phyloP scores from a whole-genome alignment of 768 basidiomycete genomes.

The Suillus occidentalis region DNA sequence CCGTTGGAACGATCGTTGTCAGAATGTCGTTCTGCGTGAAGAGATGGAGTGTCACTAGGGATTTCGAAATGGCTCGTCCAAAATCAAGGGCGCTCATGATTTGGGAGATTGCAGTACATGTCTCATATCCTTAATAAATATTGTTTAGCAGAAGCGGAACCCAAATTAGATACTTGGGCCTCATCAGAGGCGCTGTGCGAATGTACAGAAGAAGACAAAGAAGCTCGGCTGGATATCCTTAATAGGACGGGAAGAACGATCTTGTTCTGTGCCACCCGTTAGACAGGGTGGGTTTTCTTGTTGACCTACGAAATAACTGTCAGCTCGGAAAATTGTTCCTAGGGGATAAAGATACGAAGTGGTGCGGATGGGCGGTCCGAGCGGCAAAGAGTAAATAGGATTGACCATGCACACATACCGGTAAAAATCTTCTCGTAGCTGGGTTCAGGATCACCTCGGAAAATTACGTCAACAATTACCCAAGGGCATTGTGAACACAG shows the following conservation, averaged over 20 bases:
- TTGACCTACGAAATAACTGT: background rate
- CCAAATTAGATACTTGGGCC: background rate
- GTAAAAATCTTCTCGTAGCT: background rate
- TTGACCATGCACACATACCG: background rate
- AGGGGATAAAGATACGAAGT: background rate
- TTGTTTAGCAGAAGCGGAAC: background rate
- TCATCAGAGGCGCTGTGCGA: background rate
- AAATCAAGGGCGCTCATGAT: slow-evolving; percentile 19
- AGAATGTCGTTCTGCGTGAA: slow-evolving; percentile 27
- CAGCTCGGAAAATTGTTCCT: background rate
- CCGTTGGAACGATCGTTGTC: slow-evolving; percentile 29
- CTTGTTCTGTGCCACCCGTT: background rate
- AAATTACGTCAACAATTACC: background rate
- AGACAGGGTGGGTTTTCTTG: background rate
- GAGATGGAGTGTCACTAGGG: slow-evolving; percentile 20
- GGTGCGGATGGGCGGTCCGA: background rate
- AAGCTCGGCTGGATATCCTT: background rate
- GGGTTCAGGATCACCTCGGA: background rate
- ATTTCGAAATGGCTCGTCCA: slow-evolving; percentile 14
- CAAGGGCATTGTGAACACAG: background rate
- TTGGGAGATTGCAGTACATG: slow-evolving; percentile 17
- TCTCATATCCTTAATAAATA: slow-evolving; percentile 16
- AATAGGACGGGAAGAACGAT: background rate
- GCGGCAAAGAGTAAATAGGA: background rate
- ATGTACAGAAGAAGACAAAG: background rate